Base-by-base conservation (phyloP, 306 rosid genomes). In the Dicorynia guianensis region DNA sequence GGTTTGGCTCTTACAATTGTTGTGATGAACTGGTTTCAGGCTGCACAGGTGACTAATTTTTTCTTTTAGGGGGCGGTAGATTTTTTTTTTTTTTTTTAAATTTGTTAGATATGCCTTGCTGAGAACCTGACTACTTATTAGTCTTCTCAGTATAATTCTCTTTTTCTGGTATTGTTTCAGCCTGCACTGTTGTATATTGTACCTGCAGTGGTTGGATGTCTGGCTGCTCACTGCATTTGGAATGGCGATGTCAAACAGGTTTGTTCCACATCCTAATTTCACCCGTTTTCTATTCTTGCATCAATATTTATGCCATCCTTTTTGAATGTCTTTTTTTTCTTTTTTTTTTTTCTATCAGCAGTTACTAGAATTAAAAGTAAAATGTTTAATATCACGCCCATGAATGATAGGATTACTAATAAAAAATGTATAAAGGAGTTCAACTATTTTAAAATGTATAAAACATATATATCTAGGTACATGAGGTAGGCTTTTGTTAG, bases 1-100 rank as follows among this genome's bases (percentile, higher is more conserved):
- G 99, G 99, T 57, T 15, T 96, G 88, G 90, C 84, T 72, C 98
- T 96, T 46, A 96, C 99, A 53, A 96, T 96, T 68, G 46, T 93
- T 55, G 98, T 96, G 57, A 96, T 96, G 98, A 96, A 96, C 85
- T 96, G 99, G 99, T 96, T 90, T 89, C 98, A 93, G 84, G 98
- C 99, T 60, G 99, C 99, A 9, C 95, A 87, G 92, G 95, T 83
- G 73, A 89, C 69, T n/a, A 12, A 44, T 53, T 36, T 13, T 3
- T 73, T 58, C 17, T 61, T 10, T 65, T 25, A 25, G 30, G 30
- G 30, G 30, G 2, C 49, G 20, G 34, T 60, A 52, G 10, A 9
- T 64, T 57, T 34, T 17, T 48, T 38, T 56, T 46, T 67, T 59
- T 8, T 4, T 7, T 40, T 59, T 54, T 5, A 54, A 49, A 11